A percentile compares a stretch with the other conserved stretches of the same genome.
Evolutionary conservation across 2,329 filamentous ascomycete genomes (phyloP).

Genomic region (Phaeosphaeria sp.): DNA sequence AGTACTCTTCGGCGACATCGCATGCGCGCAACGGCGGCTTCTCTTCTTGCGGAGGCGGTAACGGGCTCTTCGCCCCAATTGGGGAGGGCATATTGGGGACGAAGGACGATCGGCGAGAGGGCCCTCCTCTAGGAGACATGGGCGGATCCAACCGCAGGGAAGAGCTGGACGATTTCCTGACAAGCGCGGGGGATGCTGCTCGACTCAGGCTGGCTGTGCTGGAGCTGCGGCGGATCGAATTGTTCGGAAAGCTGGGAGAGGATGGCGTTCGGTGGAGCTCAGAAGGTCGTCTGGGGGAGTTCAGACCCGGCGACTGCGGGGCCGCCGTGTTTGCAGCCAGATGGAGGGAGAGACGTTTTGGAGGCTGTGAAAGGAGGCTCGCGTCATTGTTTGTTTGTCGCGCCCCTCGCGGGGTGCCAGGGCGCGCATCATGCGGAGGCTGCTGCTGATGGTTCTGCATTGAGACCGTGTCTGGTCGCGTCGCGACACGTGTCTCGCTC

Average conservation of each 20-base stretch:
- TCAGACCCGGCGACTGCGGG: conserved; percentile 37
- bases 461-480: conserved; percentile 27
- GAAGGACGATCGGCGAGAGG: conserved; percentile 53
- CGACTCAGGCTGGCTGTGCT: conserved; percentile 51
- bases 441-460: conserved; percentile 34
- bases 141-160: conserved; percentile 51
- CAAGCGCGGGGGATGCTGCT: conserved; percentile 49
- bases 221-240: conserved; percentile 51
- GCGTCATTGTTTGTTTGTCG: conserved; percentile 47
- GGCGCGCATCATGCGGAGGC: conserved; percentile 13
- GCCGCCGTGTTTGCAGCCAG: conserved; percentile 37
- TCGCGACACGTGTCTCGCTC: conserved; percentile 29
- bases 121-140: conserved; percentile 44
- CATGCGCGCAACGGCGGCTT: conserved; percentile 57
- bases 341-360: conserved; percentile 48
- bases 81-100: conserved; percentile 49
- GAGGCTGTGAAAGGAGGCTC: conserved; percentile 38
- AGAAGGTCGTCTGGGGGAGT: conserved; percentile 29
- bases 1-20: conserved; percentile 70
- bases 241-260: conserved; percentile 35
- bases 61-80: conserved; percentile 49
- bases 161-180: conserved; percentile 51
- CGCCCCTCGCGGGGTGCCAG: conserved; percentile 15
- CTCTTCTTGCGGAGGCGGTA: conserved; percentile 46
- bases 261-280: conserved; percentile 31